phyloP scores from a whole-genome alignment of 805 yeast species.

The Cephaloascus albidus region DNA sequence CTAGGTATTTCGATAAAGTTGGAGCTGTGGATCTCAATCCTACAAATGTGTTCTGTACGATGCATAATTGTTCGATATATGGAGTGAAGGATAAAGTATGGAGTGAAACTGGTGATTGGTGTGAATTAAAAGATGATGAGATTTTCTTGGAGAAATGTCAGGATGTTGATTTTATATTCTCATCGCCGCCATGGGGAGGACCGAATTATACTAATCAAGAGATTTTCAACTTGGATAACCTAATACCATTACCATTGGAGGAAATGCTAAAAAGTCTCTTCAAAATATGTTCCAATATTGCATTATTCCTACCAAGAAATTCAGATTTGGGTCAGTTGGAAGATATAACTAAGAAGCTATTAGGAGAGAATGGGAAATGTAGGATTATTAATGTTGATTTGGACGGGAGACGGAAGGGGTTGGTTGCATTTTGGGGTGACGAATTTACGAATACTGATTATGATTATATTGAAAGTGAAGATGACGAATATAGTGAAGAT shows the following conservation, averaged over 20 bases:
- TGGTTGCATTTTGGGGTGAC: slow-evolving; percentile 54
- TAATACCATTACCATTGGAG: slow-evolving; percentile 39
- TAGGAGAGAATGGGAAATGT: slow-evolving; percentile 34
- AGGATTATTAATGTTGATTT: slow-evolving; percentile 33
- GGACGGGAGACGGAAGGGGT: slow-evolving; percentile 40
- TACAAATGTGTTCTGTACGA: slow-evolving; percentile 56
- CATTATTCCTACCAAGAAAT: slow-evolving; percentile 57
- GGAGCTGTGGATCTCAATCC: slow-evolving; percentile 56
- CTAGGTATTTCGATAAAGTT: slow-evolving; percentile 42
- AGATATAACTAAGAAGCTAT: slow-evolving; percentile 31
- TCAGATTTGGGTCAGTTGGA: slow-evolving; percentile 44
- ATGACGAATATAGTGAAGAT: neutral
- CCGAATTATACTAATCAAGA: slow-evolving; percentile 40
- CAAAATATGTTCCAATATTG: slow-evolving; percentile 35
- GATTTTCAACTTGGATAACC: slow-evolving; percentile 34
- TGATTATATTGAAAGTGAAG: neutral
- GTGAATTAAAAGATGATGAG: slow-evolving; percentile 11
- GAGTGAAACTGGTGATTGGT: slow-evolving; percentile 43
- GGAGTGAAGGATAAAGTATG: slow-evolving; percentile 42
- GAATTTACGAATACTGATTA: slow-evolving; percentile 13
- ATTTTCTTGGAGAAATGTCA: slow-evolving; percentile 1
- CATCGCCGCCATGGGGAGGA: slow-evolving; percentile 92
- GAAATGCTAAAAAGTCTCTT: slow-evolving; percentile 32
- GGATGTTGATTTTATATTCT: slow-evolving; percentile 45
- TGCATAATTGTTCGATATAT: slow-evolving; percentile 59